Conservation (phyloP, 2,329 filamentous ascomycete species). For the Penicillium sp. region DNA sequence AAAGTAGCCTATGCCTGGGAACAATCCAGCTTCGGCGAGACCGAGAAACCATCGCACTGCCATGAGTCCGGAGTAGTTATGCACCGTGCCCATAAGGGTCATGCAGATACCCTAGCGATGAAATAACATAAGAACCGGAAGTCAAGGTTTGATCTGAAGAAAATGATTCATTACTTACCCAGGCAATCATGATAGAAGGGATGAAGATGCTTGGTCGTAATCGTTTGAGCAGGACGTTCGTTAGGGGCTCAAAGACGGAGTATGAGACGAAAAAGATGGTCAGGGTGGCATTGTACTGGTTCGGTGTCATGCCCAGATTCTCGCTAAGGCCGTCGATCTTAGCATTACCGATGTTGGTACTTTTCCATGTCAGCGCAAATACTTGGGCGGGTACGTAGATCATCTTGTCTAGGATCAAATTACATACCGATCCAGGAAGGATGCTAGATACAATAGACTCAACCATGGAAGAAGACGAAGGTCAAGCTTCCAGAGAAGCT, state of each 20-base stretch:
- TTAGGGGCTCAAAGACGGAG: constrained; percentile 69
- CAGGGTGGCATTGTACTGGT: constrained; percentile 71
- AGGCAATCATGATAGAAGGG: constrained; percentile 72
- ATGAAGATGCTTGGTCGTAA: constrained; percentile 76
- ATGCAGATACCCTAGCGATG: constrained; percentile 42
- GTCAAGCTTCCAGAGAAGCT: constrained; percentile 47
- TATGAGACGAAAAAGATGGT: constrained; percentile 89
- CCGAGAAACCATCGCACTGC: constrained; percentile 50
- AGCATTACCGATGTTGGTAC: constrained; percentile 75
- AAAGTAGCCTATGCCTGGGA: constrained; percentile 76
- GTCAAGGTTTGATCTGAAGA: neutral
- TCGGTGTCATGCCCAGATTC: constrained; percentile 62
- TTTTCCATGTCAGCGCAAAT: neutral
- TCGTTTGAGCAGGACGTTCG: constrained; percentile 77
- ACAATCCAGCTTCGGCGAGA: constrained; percentile 49
- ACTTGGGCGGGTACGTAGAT: neutral
- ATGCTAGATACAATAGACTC: constrained; percentile 46
- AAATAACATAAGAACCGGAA: neutral
- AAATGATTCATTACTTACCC: constrained; percentile 25
- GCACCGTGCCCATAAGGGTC: constrained; percentile 48
- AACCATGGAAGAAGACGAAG: constrained; percentile 49
- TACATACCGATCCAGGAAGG: constrained; percentile 40
- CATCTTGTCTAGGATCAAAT: too few species aligned
- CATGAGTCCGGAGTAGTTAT: constrained; percentile 48
- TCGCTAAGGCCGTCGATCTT: constrained; percentile 57